Evolutionary conservation across 169 alveolate species (phyloP).

Genomic region (Hepatocystis sp.): DNA sequence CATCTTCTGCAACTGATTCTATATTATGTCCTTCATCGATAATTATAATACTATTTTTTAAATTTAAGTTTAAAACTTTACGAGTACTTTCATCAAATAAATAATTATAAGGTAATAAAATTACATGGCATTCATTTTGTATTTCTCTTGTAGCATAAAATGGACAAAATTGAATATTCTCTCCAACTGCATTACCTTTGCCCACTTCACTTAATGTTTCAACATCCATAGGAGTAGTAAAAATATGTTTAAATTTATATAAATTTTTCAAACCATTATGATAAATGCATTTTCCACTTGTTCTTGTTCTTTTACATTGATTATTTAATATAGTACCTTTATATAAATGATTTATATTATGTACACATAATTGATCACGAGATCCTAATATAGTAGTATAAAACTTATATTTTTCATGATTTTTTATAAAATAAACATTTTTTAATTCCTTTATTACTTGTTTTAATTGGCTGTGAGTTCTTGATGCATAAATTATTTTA

Average conservation of each 20-base stretch:
- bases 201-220: slow-evolving; percentile 88
- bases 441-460: slow-evolving; percentile 93
- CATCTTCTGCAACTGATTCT: slow-evolving; percentile 91
- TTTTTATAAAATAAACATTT: slow-evolving; percentile 81
- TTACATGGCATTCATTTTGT: slow-evolving; percentile 89
- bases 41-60: slow-evolving; percentile 89
- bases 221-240: slow-evolving; percentile 89
- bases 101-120: slow-evolving; percentile 94
- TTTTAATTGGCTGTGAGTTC: slow-evolving; percentile 95
- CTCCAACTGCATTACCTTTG: slow-evolving; percentile 82
- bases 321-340: slow-evolving; percentile 86
- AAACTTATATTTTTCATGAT: slow-evolving; percentile 86
- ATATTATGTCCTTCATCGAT: slow-evolving; percentile 97
- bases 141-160: slow-evolving; percentile 91
- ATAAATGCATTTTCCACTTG: slow-evolving; percentile 85
- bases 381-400: slow-evolving; percentile 91
- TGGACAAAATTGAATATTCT: slow-evolving; percentile 90
- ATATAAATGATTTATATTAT: slow-evolving; percentile 82
- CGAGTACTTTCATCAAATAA: slow-evolving; percentile 89
- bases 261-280: slow-evolving; percentile 83
- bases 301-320: slow-evolving; percentile 84
- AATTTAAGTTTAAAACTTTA: slow-evolving; percentile 84
- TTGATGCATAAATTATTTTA: slow-evolving; percentile 91
- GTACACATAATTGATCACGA: slow-evolving; percentile 92
- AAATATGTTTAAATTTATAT: slow-evolving; percentile 76